phyloP scores from a whole-genome alignment of 257 asterid genomes.

The Jacaranda copaia region DNA sequence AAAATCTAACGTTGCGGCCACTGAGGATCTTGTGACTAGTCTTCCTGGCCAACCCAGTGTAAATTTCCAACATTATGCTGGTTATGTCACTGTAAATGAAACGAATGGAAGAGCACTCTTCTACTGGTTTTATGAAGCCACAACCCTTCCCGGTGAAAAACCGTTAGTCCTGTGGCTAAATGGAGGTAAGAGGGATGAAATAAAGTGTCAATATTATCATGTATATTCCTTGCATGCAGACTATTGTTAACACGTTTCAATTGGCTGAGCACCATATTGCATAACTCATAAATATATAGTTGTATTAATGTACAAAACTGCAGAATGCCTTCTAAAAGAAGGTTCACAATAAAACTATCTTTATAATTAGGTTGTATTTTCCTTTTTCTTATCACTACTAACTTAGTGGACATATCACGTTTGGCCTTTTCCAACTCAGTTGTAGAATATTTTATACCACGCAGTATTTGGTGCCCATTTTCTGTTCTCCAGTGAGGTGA shows the following conservation, averaged over 20 bases:
- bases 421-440: constrained; percentile 36
- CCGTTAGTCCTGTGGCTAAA: constrained; percentile 95
- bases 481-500: constrained; percentile 38
- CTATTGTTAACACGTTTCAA: background rate
- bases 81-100: constrained; percentile 68
- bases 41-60: constrained; percentile 86
- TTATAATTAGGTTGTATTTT: background rate
- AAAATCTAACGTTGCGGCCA: constrained; percentile 34
- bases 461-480: constrained; percentile 33
- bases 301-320: background rate
- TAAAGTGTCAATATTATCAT: background rate
- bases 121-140: constrained; percentile 91
- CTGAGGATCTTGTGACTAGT: constrained; percentile 62
- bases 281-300: background rate
- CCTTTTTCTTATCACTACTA: background rate
- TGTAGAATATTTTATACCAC: constrained; percentile 4
- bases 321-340: background rate
- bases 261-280: too few relatives aligned
- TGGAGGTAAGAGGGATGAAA: constrained; percentile 68
- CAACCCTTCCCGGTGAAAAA: constrained; percentile 56
- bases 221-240: constrained; percentile 23
- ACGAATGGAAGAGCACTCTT: constrained; percentile 76
- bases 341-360: background rate
- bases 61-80: constrained; percentile 74
- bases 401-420: constrained; percentile 25